phyloP scores from a whole-genome alignment of 208 protist species.

The Phytomonas sp. region DNA sequence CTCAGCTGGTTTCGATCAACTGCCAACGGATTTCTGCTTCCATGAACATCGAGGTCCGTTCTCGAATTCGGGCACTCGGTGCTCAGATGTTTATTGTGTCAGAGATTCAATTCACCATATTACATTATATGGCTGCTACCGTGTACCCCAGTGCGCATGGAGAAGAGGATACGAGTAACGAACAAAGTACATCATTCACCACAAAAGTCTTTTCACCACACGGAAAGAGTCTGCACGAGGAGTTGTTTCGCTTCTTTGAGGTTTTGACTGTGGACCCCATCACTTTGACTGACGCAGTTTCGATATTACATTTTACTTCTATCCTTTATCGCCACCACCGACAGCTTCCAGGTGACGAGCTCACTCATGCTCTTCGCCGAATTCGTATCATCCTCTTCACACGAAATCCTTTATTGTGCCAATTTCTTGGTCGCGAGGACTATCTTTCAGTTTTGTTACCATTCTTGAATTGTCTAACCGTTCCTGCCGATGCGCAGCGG shows the following conservation, averaged over 20 bases:
- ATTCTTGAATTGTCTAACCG: slow-evolving; percentile 13
- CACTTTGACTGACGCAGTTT: slow-evolving; percentile 53
- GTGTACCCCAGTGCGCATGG: background rate
- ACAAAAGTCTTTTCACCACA: background rate
- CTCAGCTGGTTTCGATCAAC: slow-evolving; percentile 46
- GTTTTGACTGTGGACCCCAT: slow-evolving; percentile 42
- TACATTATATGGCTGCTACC: background rate
- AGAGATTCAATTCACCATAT: slow-evolving; percentile 4
- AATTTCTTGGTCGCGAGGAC: slow-evolving; percentile 49
- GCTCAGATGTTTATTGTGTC: slow-evolving; percentile 48
- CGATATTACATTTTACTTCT: slow-evolving; percentile 20
- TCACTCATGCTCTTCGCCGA: slow-evolving; percentile 30
- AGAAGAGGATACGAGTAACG: background rate
- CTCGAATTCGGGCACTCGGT: slow-evolving; percentile 39
- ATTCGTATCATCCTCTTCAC: slow-evolving; percentile 48
- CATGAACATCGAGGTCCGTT: slow-evolving; percentile 17
- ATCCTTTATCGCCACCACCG: slow-evolving; percentile 5
- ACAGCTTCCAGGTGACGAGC: slow-evolving; percentile 6
- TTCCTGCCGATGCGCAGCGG: slow-evolving; percentile 18
- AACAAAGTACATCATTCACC: background rate
- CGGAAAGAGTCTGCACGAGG: background rate
- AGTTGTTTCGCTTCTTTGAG: slow-evolving; percentile 33
- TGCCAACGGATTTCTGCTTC: slow-evolving; percentile 32
- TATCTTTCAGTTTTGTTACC: slow-evolving; percentile 54
- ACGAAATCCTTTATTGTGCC: slow-evolving; percentile 27